These are phyloP conservation scores for Colletotrichum chrysophilum DNA, from an alignment of 2,329 filamentous ascomycete species.

Conservation along the genomic window DNA sequence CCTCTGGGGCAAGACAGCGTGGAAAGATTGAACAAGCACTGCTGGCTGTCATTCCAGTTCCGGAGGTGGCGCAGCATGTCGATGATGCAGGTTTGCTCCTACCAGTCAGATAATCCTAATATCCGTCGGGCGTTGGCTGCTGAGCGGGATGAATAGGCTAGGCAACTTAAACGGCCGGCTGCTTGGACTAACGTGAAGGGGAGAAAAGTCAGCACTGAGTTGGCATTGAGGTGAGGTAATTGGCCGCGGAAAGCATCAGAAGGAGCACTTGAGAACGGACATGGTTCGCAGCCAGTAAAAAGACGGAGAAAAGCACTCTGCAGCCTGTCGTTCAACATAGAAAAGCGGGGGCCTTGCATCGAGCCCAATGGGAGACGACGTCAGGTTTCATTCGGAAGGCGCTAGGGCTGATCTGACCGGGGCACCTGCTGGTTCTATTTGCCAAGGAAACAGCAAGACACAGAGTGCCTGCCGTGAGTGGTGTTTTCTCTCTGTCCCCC, in stretches of 20 bases:
- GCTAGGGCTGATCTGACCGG: not conserved
- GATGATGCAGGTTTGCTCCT: not conserved
- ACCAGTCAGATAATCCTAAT: not conserved
- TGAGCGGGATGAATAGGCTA: not conserved
- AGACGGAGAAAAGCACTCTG: not conserved
- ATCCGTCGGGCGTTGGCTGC: not conserved
- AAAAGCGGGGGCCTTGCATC: not conserved
- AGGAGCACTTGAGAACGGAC: not conserved
- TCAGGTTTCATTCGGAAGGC: not conserved
- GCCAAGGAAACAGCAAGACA: not conserved
- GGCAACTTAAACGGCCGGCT: not conserved
- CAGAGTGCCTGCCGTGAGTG: not conserved
- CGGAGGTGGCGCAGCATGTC: not conserved
- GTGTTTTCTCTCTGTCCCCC: not conserved
- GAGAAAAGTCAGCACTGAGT: not conserved
- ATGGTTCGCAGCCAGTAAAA: not conserved
- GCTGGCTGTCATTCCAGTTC: not conserved
- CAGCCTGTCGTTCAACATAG: not conserved
- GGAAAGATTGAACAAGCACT: not conserved
- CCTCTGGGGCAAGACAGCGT: not conserved
- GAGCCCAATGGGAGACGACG: not conserved
- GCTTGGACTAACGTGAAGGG: not conserved
- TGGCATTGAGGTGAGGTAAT: not conserved
- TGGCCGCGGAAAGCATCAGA: not conserved
- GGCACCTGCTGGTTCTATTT: not conserved